Evolutionary conservation across 1,284 basidiomycete species (phyloP), one percentile per base, ranked within the genome.

Genomic region (Heterobasidion occidentale): DNA sequence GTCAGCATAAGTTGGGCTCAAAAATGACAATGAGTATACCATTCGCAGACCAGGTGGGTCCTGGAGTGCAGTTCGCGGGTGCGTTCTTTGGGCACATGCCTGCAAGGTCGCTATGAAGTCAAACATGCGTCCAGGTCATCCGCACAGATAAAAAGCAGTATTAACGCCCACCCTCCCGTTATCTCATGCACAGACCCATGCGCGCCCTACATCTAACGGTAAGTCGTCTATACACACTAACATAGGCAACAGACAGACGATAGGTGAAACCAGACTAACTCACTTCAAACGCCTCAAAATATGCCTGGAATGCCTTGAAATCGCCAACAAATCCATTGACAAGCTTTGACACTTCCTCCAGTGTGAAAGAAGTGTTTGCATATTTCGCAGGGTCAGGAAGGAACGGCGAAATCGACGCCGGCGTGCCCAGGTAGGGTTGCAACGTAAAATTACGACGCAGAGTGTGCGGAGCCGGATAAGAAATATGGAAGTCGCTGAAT

Each of bases 401-500:
- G 58, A 68, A 61, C 36, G 15, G 15, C 38, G 38, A 42, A 3
- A 42, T 12, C n/a, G 44, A 47, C 47, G 60, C 55, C 45, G 59
- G 46, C 55, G 56, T 15, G 3, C 53, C 48, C 35, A 64, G 36
- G 59, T 62, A 71, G 17, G 71, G 69, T 56, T 67, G 66, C 9
- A 68, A 63, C 5, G 69, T 71, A 61, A 69, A 74, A 58, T 70
- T 71, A 27, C 72, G 67, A 20, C 71, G 70, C n/a, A 73, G 51
- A 42, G 60, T 63, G 60, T 74, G 72, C 36, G 67, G 66, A 15
- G 63, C 62, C 11, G 72, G 72, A 54, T 73, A 74, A 0, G 67
- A 61, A n/a, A 71, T 58, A 11, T 59, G 58, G 55, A 71, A 63
- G 49, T 61, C 58, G 15, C 61, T 58, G 59, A 74, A 73, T 3